Evolutionary conservation across 2,329 filamentous ascomycete genomes (phyloP), one percentile per base, ranked within the genome.

Genomic region (Colletotrichum sp.): DNA sequence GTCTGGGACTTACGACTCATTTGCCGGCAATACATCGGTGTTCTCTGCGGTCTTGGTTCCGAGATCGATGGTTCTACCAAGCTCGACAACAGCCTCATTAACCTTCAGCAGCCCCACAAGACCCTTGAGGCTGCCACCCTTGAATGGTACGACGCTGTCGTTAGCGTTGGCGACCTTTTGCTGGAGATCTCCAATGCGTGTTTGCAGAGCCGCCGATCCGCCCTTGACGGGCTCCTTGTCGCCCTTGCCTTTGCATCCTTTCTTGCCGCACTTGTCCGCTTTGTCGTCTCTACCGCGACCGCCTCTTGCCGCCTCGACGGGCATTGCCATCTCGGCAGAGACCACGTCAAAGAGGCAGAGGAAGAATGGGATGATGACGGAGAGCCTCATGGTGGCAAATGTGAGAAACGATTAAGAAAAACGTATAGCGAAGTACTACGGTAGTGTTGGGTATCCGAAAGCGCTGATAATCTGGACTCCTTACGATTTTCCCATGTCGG

Each of bases 41-140:
- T 59, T 64, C 15, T 73, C 39, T 3, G 69, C 69, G 7, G 57
- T 24, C 63, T 68, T 65, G 15, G 39, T 73, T 13, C 36, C 18
- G 8, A 39, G 6, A 32, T 76, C 73, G 32, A 76, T 59, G n/a
- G 39, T 49, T 9, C 24, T 32, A 4, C 73, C 73, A 16, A 76
- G 63, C 26, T 62, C 49, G 4, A 68, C 64, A 21, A 76, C 70
- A 8, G 73, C 73, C 70, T 49, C 62, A 28, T 76, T 76, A 16
- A 76, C 73, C 26, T 76, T 76, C 26, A 76, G 26, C 62, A 76
- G 26, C 16, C 73, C 73, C 44, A 57, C 57, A n/a, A 76, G 21
- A 15, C 69, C 69, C 21, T 68, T 69, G 8, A 76, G 16, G 3
- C 8, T 59, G 24, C 73, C 73, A 16, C 69, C 73, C 55, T 69